Evolutionary conservation across 306 rosid species (phyloP), one percentile per base, ranked within the genome.

Genomic region (Lagenaria siceraria): DNA sequence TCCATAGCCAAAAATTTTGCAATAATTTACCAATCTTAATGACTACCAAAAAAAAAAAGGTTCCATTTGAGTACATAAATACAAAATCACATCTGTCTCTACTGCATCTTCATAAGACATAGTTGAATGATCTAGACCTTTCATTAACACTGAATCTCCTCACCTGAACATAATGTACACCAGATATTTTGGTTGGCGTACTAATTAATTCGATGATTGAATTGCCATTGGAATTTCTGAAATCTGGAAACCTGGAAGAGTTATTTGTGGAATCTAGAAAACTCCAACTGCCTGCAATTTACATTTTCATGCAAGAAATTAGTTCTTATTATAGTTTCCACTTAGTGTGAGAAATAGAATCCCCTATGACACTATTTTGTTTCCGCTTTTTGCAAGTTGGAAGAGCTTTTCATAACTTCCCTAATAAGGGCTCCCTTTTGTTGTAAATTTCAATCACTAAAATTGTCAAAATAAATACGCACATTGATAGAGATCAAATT

Each of bases 91-190:
- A 29, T 52, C 7, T 15, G 29, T 70, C 36, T 52, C 18, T 18
- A 74, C 25, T 27, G 61, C 19, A 1, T 49, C 74, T 62, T 27
- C n/a, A 27, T 43, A 61, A 18, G 46, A 62, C 22, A 77, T 2
- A 61, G 33, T 58, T 58, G 73, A 14, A 78, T 70, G 8, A 14
- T 46, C 24, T 24, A 13, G 29, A 25, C 24, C 31, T 73, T 51
- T 51, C 77, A 73, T 49, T 8, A 27, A 72, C 76, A 72, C 19
- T 42, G 80, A 72, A 81, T 81, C 48, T 73, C 46, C 91, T 86
- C 87, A 95, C 99, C 99, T 95, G 99, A 83, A 95, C 90, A 80
- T 95, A 95, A 87, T 92, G 97, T 77, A 95, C 97, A 7, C 99
- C 99, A 14, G 85, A 88, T 88, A 95, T 90, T 90, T 95, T 95